phyloP scores from a whole-genome alignment of 2,329 filamentous ascomycete species.

The Exophiala mesophila region DNA sequence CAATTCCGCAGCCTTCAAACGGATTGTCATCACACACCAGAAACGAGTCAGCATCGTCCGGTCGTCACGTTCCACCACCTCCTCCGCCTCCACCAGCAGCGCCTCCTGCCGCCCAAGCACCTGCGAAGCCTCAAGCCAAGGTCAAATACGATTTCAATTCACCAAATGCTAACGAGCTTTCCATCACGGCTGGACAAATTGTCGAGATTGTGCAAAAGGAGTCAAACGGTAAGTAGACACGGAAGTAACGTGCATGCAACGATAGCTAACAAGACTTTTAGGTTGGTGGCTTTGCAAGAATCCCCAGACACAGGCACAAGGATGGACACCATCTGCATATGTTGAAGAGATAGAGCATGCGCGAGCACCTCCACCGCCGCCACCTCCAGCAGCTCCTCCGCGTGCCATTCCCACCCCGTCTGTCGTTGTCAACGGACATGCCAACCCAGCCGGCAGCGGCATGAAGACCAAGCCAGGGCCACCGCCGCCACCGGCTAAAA shows the following conservation, averaged over 20 bases:
- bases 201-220: conserved; percentile 92
- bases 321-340: conserved; percentile 92
- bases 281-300: conserved; percentile 96
- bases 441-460: conserved; percentile 31
- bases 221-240: conserved; percentile 74
- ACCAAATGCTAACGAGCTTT: conserved; percentile 78
- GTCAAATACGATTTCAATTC: conserved; percentile 89
- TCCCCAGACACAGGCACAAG: conserved; percentile 62
- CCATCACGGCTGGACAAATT: conserved; percentile 71
- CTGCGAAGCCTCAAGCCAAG: conserved; percentile 73
- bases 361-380: conserved; percentile 54
- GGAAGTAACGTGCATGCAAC: no score
- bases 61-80: conserved; percentile 48
- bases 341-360: conserved; percentile 69
- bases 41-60: conserved; percentile 50
- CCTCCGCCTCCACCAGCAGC: conserved; percentile 64
- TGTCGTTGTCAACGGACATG: conserved; percentile 20
- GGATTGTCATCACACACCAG: conserved; percentile 46
- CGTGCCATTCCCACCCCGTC: conserved; percentile 60
- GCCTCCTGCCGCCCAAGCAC: conserved; percentile 55
- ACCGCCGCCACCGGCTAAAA: conserved; percentile 73
- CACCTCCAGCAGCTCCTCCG: conserved; percentile 42
- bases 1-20: conserved; percentile 44
- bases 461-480: conserved; percentile 63
- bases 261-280: conserved; percentile 38